phyloP scores from a whole-genome alignment of 805 yeast species.

The Blastobotrys attinorum region DNA sequence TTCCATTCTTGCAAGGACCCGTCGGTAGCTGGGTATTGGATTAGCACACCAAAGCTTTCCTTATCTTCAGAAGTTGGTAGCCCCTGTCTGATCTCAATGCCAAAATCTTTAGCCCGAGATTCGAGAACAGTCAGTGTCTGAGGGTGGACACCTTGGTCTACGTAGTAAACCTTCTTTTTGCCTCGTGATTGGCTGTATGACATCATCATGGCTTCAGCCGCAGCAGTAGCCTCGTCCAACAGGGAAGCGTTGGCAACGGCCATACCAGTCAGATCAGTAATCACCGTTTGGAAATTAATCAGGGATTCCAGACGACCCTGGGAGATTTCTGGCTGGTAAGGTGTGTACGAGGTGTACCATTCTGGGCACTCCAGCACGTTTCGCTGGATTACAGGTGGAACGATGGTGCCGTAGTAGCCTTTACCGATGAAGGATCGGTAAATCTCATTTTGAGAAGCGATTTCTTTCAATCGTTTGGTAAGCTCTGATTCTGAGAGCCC shows the following conservation, averaged over 20 bases:
- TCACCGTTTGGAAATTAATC: slow-evolving; percentile 86
- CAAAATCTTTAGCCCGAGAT: slow-evolving; percentile 71
- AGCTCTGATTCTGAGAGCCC: slow-evolving; percentile 82
- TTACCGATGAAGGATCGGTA: slow-evolving; percentile 79
- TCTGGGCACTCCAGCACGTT: slow-evolving; percentile 89
- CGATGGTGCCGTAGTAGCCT: slow-evolving; percentile 84
- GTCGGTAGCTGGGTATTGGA: slow-evolving; percentile 86
- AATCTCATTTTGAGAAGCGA: slow-evolving; percentile 71
- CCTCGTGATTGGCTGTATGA: slow-evolving; percentile 60
- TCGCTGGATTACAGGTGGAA: slow-evolving; percentile 90
- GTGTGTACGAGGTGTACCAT: slow-evolving; percentile 98
- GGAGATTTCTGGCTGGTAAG: slow-evolving; percentile 96
- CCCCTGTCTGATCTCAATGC: slow-evolving; percentile 53
- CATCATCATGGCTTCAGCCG: slow-evolving; percentile 92
- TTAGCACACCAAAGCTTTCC: slow-evolving; percentile 67
- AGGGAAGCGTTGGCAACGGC: slow-evolving; percentile 93
- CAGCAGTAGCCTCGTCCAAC: slow-evolving; percentile 95
- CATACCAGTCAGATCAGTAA: slow-evolving; percentile 85
- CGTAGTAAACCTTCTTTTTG: slow-evolving; percentile 60
- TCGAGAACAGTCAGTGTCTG: slow-evolving; percentile 76
- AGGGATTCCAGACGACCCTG: slow-evolving; percentile 92
- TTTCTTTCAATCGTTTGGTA: slow-evolving; percentile 53
- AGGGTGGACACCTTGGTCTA: slow-evolving; percentile 70
- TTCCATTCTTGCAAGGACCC: slow-evolving; percentile 55
- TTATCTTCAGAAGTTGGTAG: slow-evolving; percentile 37